Evolutionary conservation across 129 eudicot species (phyloP).

Genomic region (Ambrosia trifida): DNA sequence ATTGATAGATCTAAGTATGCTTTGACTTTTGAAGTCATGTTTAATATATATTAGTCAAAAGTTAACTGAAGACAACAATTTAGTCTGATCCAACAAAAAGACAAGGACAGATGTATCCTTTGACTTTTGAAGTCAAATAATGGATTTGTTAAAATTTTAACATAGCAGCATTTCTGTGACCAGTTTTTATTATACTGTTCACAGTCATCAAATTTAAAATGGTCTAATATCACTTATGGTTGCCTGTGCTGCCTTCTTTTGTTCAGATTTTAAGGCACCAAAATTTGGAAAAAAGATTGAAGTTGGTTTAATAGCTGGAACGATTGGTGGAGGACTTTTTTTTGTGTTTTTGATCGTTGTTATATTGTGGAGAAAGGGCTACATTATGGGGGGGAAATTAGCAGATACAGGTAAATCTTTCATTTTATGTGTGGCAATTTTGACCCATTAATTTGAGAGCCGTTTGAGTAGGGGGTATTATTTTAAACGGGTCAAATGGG

Average conservation of each 20-base stretch:
- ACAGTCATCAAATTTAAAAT: slow-evolving; percentile 3
- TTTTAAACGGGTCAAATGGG: slow-evolving; percentile 11
- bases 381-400: slow-evolving; percentile 44
- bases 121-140: slow-evolving; percentile 17
- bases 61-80: too few relatives aligned
- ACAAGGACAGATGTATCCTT: slow-evolving; percentile 5
- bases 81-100: slow-evolving; percentile 1
- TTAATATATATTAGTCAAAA: too few relatives aligned
- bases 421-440: background rate
- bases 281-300: slow-evolving; percentile 36
- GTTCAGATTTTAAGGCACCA: slow-evolving; percentile 58
- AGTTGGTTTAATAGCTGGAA: slow-evolving; percentile 32
- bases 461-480: background rate
- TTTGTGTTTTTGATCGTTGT: slow-evolving; percentile 35
- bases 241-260: slow-evolving; percentile 8
- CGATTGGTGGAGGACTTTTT: slow-evolving; percentile 43
- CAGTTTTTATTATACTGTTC: background rate
- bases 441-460: background rate
- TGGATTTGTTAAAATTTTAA: background rate
- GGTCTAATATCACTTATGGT: background rate
- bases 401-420: slow-evolving; percentile 56
- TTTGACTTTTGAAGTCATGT: too few relatives aligned
- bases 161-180: background rate
- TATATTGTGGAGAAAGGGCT: slow-evolving; percentile 59
- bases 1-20: too few relatives aligned